Evolutionary conservation across 1,284 basidiomycete species (phyloP), one percentile per base, ranked within the genome.

Genomic region (Boletellus deceptivus): DNA sequence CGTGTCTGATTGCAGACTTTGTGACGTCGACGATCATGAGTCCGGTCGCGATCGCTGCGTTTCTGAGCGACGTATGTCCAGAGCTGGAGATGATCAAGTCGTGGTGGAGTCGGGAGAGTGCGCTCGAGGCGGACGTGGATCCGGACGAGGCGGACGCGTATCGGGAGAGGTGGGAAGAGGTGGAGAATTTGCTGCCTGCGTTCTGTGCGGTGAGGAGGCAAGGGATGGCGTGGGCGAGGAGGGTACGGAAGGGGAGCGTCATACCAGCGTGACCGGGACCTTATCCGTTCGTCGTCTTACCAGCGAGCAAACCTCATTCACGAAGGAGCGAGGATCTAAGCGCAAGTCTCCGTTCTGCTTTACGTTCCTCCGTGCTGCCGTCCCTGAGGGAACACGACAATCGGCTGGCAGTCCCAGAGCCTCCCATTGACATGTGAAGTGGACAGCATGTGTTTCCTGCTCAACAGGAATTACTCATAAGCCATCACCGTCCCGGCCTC

Each of bases 41-140:
- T 42, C 64, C 64, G 13, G 17, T 50, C 29, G 31, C 50, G 31
- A 41, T 67, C 0, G 60, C 62, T 3, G 56, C 56, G 43, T 67
- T 67, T 35, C 34, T 65, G 50, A 65, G 64, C n/a, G 61, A 55
- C 7, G 43, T 67, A 9, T 67, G 58, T 52, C 62, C 64, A 1
- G 46, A 54, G 17, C 8, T 63, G 39, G 38, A 49, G 17, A 5
- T 11, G 16, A 40, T 54, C 34, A 25, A 13, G 43, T 56, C 46
- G 44, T 20, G 42, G 38, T 64, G 58, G 62, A 9, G 3, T 31
- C 37, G 7, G 16, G 6, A 25, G 14, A n/a, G 6, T 0, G 18
- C 14, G n/a, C 0, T 42, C 2, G 46, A 37, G 40, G 27, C 33
- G 34, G 46, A 55, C 2, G 9, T 35, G 43, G 48, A 45, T 4